These are phyloP conservation scores for Hordeum pubiflorum DNA, from an alignment of 202 grass and related monocot species.

Conservation along the genomic window DNA sequence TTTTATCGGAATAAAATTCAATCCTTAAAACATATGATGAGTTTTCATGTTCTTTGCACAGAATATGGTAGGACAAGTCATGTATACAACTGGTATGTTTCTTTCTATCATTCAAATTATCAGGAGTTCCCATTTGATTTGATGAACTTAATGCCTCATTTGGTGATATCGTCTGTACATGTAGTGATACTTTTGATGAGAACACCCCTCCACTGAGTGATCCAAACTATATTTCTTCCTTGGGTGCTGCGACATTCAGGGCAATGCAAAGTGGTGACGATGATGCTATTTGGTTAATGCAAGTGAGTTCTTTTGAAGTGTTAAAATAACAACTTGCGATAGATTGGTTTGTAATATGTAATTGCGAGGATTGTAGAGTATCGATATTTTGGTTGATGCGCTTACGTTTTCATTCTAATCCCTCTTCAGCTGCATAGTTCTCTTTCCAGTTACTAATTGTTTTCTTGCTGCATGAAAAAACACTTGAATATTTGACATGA, in stretches of 20 bases:
- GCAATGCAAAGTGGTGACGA: conserved; percentile 68
- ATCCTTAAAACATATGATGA: conserved; percentile 16
- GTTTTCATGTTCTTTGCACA: conserved; percentile 31
- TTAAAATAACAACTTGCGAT: not conserved
- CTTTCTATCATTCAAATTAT: conserved; percentile 5
- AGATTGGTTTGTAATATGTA: not conserved
- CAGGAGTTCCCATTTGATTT: not conserved
- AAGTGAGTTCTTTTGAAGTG: conserved; percentile 38
- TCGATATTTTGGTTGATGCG: conserved; percentile 7
- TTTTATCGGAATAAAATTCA: conserved; percentile 3
- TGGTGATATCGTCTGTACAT: conserved; percentile 16
- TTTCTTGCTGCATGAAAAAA: not conserved
- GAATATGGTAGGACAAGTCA: conserved; percentile 77
- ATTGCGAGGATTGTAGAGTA: not conserved
- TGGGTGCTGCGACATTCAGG: conserved; percentile 72
- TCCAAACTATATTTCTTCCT: conserved; percentile 62
- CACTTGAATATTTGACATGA: not conserved
- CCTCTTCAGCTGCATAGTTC: not conserved
- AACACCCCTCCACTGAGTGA: conserved; percentile 66
- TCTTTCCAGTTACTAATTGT: not conserved
- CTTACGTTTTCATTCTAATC: not conserved
- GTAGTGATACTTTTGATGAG: conserved; percentile 86
- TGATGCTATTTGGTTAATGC: conserved; percentile 73
- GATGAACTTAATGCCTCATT: conserved; percentile 18
- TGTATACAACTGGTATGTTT: conserved; percentile 69